A percentile compares a stretch with the other conserved stretches of the same genome.
phyloP scores from a whole-genome alignment of 2,329 filamentous ascomycete species.

The Monilinia fructicola region DNA sequence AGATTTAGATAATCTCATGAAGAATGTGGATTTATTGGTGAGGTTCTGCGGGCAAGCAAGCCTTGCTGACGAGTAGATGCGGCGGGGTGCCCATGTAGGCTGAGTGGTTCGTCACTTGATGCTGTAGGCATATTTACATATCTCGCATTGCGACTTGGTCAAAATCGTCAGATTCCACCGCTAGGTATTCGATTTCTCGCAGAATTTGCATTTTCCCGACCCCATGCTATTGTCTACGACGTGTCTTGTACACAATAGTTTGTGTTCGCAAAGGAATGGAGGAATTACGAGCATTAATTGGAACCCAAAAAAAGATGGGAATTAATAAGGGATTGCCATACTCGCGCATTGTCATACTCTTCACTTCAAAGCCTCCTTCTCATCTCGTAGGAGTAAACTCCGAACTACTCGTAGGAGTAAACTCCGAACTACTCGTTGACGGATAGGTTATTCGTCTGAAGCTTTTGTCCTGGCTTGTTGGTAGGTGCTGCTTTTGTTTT shows the following conservation, averaged over 20 bases:
- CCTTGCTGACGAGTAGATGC: no score
- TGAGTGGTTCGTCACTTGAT: background rate
- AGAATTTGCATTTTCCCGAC: no score
- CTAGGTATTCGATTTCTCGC: no score
- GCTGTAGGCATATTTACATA: no score
- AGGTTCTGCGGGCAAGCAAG: no score
- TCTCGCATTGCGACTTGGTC: no score
- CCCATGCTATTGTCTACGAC: no score
- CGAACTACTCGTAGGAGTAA: conserved; percentile 13
- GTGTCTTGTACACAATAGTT: background rate
- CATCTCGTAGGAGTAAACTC: conserved; percentile 15
- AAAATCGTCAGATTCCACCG: no score
- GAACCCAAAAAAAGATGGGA: no score
- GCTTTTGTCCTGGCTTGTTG: background rate
- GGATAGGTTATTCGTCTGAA: conserved; percentile 5
- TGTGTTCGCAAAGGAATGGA: no score
- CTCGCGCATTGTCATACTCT: background rate
- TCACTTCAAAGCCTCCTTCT: background rate
- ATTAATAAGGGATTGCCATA: background rate
- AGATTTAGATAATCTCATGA: background rate
- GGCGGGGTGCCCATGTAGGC: no score
- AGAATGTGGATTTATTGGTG: background rate
- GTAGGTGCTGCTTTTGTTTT: conserved; percentile 10
- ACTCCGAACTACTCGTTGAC: conserved; percentile 12
- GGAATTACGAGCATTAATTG: no score